Evolutionary conservation across 169 alveolate species (phyloP), one percentile per base, ranked within the genome.

Genomic region (Eimeria necatrix): DNA sequence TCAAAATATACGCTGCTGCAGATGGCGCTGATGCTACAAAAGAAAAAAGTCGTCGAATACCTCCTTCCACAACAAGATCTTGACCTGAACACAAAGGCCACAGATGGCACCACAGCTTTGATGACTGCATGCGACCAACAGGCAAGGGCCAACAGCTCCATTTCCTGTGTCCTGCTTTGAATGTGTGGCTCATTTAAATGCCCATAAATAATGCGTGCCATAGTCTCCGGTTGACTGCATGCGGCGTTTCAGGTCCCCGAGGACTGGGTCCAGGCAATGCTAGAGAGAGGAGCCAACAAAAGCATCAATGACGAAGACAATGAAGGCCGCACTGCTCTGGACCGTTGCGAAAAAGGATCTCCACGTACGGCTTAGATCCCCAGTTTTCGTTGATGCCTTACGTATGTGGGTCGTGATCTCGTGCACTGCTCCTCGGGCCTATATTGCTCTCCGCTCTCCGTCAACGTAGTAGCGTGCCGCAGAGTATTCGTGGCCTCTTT

Each of bases 201-300:
- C 20, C 18, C 18, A 14, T n/a, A 61, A 18, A 16, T 18, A 26
- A 12, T 46, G 8, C 26, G 22, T 32, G 10, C 12, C 20, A 48
- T 20, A n/a, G n/a, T 32, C 61, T 46, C 64, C 61, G 46, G 22
- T 49, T 48, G 4, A 46, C 46, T 49, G 86, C 22, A 6, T 41
- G 68, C 14, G 26, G 83, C 22, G 12, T 51, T 14, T 26, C 84
- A 91, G 95, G 95, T 91, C 52, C 95, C 95, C 41, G 10, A 59
- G 32, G 95, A 91, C 61, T 91, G 95, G 95, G 78, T 91, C 18
- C 91, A 81, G 41, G 95, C 95, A 22, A 91, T 91, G 95, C 84
- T 91, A 64, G 95, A 91, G 24, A 80, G 91, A 32, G 95, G 95
- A 46, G 95, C 95, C 12, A 81, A 49, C 22, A 64, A 91, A 32